These are phyloP conservation scores for Cladorrhinum sp. DNA, from an alignment of 2,329 filamentous ascomycete genomes.

Conservation along the genomic window DNA sequence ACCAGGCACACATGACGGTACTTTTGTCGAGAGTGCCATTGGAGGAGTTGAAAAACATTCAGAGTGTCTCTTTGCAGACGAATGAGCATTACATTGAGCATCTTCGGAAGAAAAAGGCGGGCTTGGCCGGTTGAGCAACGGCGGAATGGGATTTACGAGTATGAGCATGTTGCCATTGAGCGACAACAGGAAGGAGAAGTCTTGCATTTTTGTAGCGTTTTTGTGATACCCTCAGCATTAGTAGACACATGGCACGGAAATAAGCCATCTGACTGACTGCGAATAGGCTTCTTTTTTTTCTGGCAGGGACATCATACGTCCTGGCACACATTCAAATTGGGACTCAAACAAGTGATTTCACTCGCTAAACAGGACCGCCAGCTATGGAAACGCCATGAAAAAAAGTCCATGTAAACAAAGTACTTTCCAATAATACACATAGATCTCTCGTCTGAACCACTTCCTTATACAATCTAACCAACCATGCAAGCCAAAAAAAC, in stretches of 20 bases:
- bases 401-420: no score
- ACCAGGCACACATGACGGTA: constrained; percentile 55
- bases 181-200: neutral
- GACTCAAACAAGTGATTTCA: no score
- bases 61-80: constrained; percentile 47
- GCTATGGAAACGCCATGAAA: no score
- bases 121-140: constrained; percentile 10
- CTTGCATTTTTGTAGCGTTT: neutral
- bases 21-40: constrained; percentile 55
- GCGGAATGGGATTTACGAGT: neutral
- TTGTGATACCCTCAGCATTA: neutral
- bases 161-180: neutral
- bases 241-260: neutral
- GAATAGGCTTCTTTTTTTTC: no score
- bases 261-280: no score
- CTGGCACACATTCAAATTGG: no score
- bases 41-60: constrained; percentile 50
- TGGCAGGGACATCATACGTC: no score
- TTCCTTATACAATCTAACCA: neutral
- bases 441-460: neutral
- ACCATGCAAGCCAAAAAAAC: neutral
- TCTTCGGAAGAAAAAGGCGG: constrained; percentile 27
- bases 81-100: constrained; percentile 34
- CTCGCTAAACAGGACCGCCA: no score
- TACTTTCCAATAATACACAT: no score